Evolutionary conservation across 495 filamentous ascomycete species (phyloP), one percentile per base, ranked within the genome.

Genomic region (Penicillium angulare): DNA sequence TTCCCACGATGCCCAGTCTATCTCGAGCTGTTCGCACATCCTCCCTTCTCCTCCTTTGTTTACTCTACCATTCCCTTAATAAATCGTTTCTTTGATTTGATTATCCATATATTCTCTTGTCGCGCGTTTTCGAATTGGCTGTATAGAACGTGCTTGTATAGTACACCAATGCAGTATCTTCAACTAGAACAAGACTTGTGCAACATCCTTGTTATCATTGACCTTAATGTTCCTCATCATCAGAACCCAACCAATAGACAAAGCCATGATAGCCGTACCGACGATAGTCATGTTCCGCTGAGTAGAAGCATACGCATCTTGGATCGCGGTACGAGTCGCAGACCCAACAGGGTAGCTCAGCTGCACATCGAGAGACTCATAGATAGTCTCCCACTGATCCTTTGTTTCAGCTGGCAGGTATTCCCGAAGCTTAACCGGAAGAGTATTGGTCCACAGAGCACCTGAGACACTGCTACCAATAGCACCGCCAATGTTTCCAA

Each of bases 381-480:
- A 87, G 52, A 88, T 88, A n/a, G 8, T 33, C 2, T 64, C 34
- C 0, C 74, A 43, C 38, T 83, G 58, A 1, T 24, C 43, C 43
- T 63, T 55, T 1, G 45, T 56, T 4, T 54, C 68, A 20, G 53
- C 64, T 0, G 87, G 87, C 2, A 91, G 74, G 50, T 81, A 71
- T 27, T 71, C 40, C 22, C 50, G 43, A 6, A 91, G 71, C 6
- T 68, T 68, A 1, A 51, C 38, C n/a, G 77, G 79, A 63, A 88
- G 81, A 24, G 77, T 71, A 50, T 76, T 72, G 5, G 77, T 82
- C 80, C 84, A 90, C 55, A 91, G 82, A 35, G 84, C 85, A 0
- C 71, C 73, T 7, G 82, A 74, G 12, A 91, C 67, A 3, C 82
- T 72, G 7, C 59, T 54, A 4, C 87, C 88, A 52, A 88, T 79